Percentiles rank a stretch among this genome's conserved stretches.
These are phyloP conservation scores for Orbilia oligospora DNA, from an alignment of 2,329 filamentous ascomycete genomes.

Conservation along the genomic window DNA sequence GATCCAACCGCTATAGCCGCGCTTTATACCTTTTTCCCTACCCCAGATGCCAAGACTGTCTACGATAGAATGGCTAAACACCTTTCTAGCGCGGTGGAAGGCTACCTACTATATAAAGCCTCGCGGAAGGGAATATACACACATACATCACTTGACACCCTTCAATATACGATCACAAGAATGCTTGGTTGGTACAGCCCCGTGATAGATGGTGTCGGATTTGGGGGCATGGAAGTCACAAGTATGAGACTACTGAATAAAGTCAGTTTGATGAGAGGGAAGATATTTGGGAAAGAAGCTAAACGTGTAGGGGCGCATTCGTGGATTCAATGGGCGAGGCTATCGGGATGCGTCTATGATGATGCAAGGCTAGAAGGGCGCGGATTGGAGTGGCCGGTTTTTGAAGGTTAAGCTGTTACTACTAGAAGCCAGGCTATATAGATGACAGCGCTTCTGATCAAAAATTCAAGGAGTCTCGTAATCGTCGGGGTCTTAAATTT, in stretches of 20 bases:
- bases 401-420: constrained; percentile 18
- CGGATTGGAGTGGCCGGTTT: constrained; percentile 39
- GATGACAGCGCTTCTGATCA: background rate
- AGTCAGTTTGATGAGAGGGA: background rate
- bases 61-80: constrained; percentile 38
- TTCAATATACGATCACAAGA: constrained; percentile 17
- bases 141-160: constrained; percentile 13
- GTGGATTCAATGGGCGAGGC: constrained; percentile 33
- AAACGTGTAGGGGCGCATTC: constrained; percentile 3
- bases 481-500: too few species aligned
- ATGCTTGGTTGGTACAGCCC: constrained; percentile 7
- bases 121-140: background rate
- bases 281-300: constrained; percentile 18
- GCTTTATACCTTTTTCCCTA: constrained; percentile 22
- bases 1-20: constrained; percentile 31
- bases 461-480: too few species aligned
- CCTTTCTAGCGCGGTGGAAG: constrained; percentile 6
- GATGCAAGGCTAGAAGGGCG: constrained; percentile 38
- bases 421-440: background rate
- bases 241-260: constrained; percentile 34
- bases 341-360: constrained; percentile 45
- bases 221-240: constrained; percentile 5
- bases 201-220: constrained; percentile 3
- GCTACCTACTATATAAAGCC: constrained; percentile 25
- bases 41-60: constrained; percentile 13